Evolutionary conservation across 148 eudicot species (phyloP), one percentile per base, ranked within the genome.

Genomic region (Persicaria tinctoria): DNA sequence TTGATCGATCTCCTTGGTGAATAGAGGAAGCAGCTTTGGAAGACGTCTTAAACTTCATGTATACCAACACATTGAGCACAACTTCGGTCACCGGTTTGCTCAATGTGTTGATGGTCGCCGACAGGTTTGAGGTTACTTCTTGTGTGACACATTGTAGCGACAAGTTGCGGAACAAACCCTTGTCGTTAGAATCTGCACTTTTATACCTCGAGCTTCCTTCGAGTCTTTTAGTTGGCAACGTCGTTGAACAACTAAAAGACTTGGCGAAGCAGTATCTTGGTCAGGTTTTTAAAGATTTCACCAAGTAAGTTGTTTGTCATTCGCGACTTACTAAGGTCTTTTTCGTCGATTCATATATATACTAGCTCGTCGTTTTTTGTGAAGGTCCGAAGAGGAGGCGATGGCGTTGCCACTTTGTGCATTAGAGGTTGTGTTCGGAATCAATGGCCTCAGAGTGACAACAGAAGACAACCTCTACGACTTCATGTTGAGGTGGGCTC

Each of bases 401-500:
- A 81, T 90, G 89, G 76, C 73, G 71, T 83, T 93, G 74, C 91
- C 97, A 59, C 88, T 93, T 66, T 87, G 91, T 54, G 96, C 90
- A 70, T 80, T 93, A 11, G 97, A 93, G 81, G 89, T 91, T 63
- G 70, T 93, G 56, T 81, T 93, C 73, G 81, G 88, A 0, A 93
- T 90, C 71, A 93, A 87, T 0, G 96, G 87, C 70, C 90, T 93
- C 72, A 93, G 90, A 56, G 93, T 93, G 74, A 88, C 89, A 69
- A 87, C 97, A 18, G 97, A 90, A 83, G 96, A 90, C 70, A 87
- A 90, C 2, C 89, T 93, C 8, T 93, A 87, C 47, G 97, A 90
- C 51, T 87, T 93, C 62, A 91, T 85, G 17, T 75, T 93, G 73
- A 87, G 84, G 82, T 93, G 97, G 97, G 84, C 87, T 4, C 83